phyloP scores from a whole-genome alignment of 2,329 filamentous ascomycete species.

The Clarireedia hainanense region DNA sequence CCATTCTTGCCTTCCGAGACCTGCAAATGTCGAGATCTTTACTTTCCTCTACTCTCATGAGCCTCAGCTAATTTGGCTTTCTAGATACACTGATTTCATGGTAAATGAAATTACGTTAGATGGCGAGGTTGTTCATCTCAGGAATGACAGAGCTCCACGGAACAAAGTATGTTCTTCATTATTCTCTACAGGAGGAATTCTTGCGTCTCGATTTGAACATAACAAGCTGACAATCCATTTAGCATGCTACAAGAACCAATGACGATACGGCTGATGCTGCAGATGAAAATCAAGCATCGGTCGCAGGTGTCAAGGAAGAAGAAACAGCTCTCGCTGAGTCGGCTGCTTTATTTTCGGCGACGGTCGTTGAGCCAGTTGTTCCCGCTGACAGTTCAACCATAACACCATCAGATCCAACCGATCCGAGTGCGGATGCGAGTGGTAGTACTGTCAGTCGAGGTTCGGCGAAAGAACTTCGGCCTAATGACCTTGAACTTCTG shows the following conservation, averaged over 20 bases:
- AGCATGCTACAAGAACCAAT: background rate
- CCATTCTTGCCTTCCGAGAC: no score
- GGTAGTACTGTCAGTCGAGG: background rate
- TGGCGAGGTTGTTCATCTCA: constrained; percentile 56
- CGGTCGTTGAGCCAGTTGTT: background rate
- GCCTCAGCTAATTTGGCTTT: constrained; percentile 2
- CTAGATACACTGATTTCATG: constrained; percentile 64
- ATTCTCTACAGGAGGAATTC: background rate
- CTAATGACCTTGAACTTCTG: constrained; percentile 38
- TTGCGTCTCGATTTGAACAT: background rate
- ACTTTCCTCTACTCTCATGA: background rate
- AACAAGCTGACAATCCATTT: background rate
- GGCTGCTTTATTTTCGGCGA: no score
- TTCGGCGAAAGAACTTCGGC: constrained; percentile 29
- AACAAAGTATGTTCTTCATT: background rate
- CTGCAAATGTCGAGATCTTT: no score
- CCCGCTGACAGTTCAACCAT: background rate
- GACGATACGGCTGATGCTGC: background rate
- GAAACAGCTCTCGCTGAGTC: background rate
- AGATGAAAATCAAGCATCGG: constrained; percentile 2
- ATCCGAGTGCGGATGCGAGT: background rate
- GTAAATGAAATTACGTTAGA: constrained; percentile 63
- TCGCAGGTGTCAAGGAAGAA: background rate
- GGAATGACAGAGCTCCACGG: constrained; percentile 27
- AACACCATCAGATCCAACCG: background rate